Percentiles rank a stretch among this genome's conserved stretches.
Evolutionary conservation across 164 flowering plant species (phyloP).

Genomic region (Vitis vinifera): DNA sequence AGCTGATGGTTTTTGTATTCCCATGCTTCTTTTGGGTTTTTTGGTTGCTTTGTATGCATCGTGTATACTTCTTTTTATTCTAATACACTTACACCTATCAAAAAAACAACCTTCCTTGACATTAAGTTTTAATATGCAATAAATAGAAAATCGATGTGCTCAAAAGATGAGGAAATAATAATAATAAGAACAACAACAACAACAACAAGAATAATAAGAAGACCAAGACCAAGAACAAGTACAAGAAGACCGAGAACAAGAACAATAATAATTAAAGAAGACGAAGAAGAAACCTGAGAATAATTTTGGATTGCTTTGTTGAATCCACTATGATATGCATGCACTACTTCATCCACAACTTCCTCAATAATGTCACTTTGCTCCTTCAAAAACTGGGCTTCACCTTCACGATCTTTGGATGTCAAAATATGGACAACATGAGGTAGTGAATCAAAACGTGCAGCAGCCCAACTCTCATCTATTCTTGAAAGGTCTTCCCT

Average conservation of each 20-base stretch:
- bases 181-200: too few species aligned
- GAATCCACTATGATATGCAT: conserved; percentile 93
- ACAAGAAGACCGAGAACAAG: neutral
- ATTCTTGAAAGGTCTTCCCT: conserved; percentile 71
- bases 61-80: too few species aligned
- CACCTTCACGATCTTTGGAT: conserved; percentile 90
- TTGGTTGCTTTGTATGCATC: too few species aligned
- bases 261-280: neutral
- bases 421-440: conserved; percentile 97
- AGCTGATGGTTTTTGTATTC: too few species aligned
- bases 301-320: conserved; percentile 98
- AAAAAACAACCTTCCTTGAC: too few species aligned
- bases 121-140: too few species aligned
- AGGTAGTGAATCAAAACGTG: conserved; percentile 96
- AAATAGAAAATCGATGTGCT: too few species aligned
- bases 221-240: too few species aligned
- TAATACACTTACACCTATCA: too few species aligned
- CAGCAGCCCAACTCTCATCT: conserved; percentile 91
- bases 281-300: conserved; percentile 69
- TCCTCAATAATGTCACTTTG: conserved; percentile 91
- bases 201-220: too few species aligned
- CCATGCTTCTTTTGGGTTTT: too few species aligned
- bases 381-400: conserved; percentile 72
- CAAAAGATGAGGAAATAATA: neutral
- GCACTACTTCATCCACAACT: conserved; percentile 98